These are phyloP conservation scores for Hanseniaspora clermontiae DNA, from an alignment of 805 yeast species.

Conservation along the genomic window DNA sequence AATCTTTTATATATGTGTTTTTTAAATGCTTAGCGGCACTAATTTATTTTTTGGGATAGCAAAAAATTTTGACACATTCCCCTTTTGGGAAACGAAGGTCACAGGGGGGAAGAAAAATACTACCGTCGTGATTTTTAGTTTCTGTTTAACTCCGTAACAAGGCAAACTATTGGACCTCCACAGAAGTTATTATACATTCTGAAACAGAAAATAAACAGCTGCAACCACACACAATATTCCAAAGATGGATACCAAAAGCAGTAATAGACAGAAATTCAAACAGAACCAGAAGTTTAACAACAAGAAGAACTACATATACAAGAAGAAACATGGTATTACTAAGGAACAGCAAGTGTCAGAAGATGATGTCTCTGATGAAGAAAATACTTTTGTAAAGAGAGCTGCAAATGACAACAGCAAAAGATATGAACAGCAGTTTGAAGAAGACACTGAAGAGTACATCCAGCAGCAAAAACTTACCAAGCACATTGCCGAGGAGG, in stretches of 20 bases:
- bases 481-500: neutral
- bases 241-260: slow-evolving; percentile 3
- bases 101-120: too few species aligned
- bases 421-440: slow-evolving; percentile 7
- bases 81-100: too few species aligned
- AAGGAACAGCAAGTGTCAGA: neutral
- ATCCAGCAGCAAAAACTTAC: slow-evolving; percentile 6
- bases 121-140: too few species aligned
- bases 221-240: too few species aligned
- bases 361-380: neutral
- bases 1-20: too few species aligned
- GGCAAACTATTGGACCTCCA: too few species aligned
- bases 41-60: too few species aligned
- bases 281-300: slow-evolving; percentile 4
- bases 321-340: neutral
- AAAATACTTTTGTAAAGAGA: neutral
- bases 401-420: neutral
- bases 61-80: too few species aligned
- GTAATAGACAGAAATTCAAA: slow-evolving; percentile 10
- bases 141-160: too few species aligned
- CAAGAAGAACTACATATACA: slow-evolving; percentile 2
- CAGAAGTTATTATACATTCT: too few species aligned
- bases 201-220: too few species aligned
- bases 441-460: slow-evolving; percentile 13
- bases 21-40: too few species aligned